Evolutionary conservation across 768 basidiomycete genomes (phyloP).

Genomic region (Scleroderma bovista): DNA sequence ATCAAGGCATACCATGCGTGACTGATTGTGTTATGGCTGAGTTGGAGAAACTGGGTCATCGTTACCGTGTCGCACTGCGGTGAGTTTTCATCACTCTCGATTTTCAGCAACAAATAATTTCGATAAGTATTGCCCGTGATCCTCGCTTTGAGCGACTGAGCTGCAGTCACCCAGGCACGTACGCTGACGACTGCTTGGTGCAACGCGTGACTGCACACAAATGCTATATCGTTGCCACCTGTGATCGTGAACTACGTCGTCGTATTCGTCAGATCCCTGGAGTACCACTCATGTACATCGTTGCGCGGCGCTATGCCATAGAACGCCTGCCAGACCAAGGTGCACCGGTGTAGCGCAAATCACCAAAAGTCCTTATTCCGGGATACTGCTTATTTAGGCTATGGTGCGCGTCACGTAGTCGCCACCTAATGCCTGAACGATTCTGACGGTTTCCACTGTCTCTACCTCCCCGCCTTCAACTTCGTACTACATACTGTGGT

Average conservation of each 20-base stretch:
- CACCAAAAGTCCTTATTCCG: too few relatives aligned
- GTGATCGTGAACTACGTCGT: constrained; percentile 89
- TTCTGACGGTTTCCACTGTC: too few relatives aligned
- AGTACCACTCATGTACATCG: constrained; percentile 97
- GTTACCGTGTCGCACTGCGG: constrained; percentile 93
- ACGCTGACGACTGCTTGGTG: constrained; percentile 97
- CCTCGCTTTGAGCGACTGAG: constrained; percentile 91
- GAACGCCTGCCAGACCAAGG: constrained; percentile 94
- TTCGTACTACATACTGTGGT: too few relatives aligned
- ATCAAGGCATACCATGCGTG: constrained; percentile 92
- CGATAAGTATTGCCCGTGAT: constrained; percentile 89
- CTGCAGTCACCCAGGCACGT: constrained; percentile 94
- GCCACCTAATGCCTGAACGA: too few relatives aligned
- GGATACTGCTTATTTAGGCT: too few relatives aligned
- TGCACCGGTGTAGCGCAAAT: constrained; percentile 48
- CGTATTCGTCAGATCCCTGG: constrained; percentile 91
- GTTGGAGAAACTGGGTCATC: constrained; percentile 93
- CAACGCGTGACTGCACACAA: constrained; percentile 93
- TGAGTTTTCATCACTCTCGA: constrained; percentile 32
- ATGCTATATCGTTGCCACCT: constrained; percentile 97
- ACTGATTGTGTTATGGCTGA: constrained; percentile 99
- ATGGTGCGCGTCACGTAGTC: too few relatives aligned
- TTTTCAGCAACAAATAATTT: constrained; percentile 4
- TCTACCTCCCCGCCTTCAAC: too few relatives aligned
- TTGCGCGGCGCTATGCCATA: constrained; percentile 86